phyloP scores from a whole-genome alignment of 2,329 filamentous ascomycete genomes.

The Curvularia lunata region DNA sequence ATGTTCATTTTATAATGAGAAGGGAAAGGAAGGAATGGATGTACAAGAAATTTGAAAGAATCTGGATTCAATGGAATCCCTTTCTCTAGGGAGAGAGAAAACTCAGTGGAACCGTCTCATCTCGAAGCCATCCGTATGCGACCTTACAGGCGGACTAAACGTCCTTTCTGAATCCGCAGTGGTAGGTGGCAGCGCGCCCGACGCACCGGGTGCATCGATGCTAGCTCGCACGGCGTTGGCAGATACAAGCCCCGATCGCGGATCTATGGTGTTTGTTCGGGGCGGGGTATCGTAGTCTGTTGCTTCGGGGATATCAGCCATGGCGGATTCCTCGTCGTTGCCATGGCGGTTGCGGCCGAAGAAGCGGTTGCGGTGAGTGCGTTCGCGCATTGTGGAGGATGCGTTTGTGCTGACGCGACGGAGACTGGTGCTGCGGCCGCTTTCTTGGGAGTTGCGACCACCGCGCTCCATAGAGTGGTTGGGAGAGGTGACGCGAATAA shows the following conservation, averaged over 20 bases:
- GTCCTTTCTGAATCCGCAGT: constrained; percentile 30
- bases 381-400: constrained; percentile 39
- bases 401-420: constrained; percentile 47
- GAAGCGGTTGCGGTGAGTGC: constrained; percentile 66
- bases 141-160: constrained; percentile 31
- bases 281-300: constrained; percentile 23
- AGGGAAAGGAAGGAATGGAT: background rate
- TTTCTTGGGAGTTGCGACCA: constrained; percentile 40
- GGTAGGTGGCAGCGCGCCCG: constrained; percentile 35
- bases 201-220: constrained; percentile 19
- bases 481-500: constrained; percentile 52
- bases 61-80: no score
- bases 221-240: constrained; percentile 36
- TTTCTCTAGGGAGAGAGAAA: background rate
- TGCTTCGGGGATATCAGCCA: constrained; percentile 55
- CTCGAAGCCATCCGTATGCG: constrained; percentile 43
- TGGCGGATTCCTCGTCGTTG: constrained; percentile 53
- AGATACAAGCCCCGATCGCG: constrained; percentile 43
- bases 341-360: constrained; percentile 57
- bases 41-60: background rate
- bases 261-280: constrained; percentile 43
- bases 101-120: constrained; percentile 40
- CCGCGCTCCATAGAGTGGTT: constrained; percentile 36
- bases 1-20: no score
- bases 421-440: constrained; percentile 42